Base-by-base conservation (phyloP, 192 early-diverging fungal species). In the Coemansia sp. region DNA sequence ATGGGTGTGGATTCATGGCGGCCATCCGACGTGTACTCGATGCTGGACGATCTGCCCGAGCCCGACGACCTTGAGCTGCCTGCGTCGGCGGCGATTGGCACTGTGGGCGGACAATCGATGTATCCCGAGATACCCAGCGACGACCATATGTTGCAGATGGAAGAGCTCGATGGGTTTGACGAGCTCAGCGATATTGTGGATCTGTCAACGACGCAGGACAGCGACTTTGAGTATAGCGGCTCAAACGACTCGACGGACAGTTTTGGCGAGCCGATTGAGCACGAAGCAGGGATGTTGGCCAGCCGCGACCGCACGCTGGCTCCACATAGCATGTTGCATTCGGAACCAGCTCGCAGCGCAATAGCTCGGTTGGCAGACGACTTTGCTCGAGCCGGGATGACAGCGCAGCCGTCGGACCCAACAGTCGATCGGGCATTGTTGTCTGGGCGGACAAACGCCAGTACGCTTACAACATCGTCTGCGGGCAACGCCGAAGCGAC, bases 241-340 rank as follows among this genome's bases (percentile, higher is more conserved):
- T 70, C 76, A 11, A 66, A 73, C 49, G 68, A 64, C 67, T 79
- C 76, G 8, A 69, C 67, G 0, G 76, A 79, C 60, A 79, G 76
- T 48, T 79, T 79, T 67, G 76, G 76, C 51, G 76, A 73, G 71
- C 76, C 71, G 4, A 70, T 79, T 24, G 76, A 68, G 61, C 71
- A 73, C 21, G 60, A 66, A 36, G 52, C 71, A 1, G 71, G 76
- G 8, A 68, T 79, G 49, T 24, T 79, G 60, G 15, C 47, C 18
- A 48, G 40, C 40, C 40, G 40, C 40, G 40, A 44, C 40, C 40
- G 40, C 40, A 44, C 15, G 11, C 40, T 44, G 40, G 14, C 40
- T 4, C 59, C 70, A 3, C 71, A 71, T 50, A 60, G 62, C 20
- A 25, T 72, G 38, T n/a, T 61, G 23, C 53, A 46, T 40, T 21